Conservation (phyloP, 345 rosid species). For the Erucastrum elatum region DNA sequence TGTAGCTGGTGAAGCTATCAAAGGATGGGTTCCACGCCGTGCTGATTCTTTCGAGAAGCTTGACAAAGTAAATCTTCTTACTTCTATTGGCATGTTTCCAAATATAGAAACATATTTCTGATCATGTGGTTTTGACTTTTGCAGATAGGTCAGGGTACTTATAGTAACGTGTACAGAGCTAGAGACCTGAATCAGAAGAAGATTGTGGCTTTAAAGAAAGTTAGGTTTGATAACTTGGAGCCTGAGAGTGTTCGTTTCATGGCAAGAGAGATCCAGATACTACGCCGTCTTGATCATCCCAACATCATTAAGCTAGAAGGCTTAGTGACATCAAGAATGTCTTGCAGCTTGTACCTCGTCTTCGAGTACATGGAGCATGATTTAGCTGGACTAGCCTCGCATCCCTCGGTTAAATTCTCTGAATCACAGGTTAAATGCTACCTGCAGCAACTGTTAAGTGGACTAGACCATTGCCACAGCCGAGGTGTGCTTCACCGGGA, state of each 20-base stretch:
- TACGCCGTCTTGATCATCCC: constrained; percentile 92
- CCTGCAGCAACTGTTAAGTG: constrained; percentile 78
- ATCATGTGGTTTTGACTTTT: constrained; percentile 14
- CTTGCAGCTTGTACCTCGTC: constrained; percentile 97
- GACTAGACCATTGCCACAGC: constrained; percentile 95
- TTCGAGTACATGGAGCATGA: constrained; percentile 99
- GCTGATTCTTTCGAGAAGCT: constrained; percentile 97
- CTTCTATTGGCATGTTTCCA: constrained; percentile 30
- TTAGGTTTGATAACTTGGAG: constrained; percentile 92
- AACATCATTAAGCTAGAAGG: constrained; percentile 97
- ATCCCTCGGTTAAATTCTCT: constrained; percentile 84
- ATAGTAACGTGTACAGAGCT: constrained; percentile 94
- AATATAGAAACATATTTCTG: constrained; percentile 13
- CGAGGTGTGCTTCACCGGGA: constrained; percentile 94
- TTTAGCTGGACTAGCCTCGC: constrained; percentile 89
- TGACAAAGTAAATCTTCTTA: constrained; percentile 70
- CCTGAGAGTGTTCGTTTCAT: constrained; percentile 96
- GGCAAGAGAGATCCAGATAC: constrained; percentile 96
- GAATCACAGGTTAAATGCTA: constrained; percentile 98
- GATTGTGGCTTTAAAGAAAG: constrained; percentile 94
- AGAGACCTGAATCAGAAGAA: constrained; percentile 92
- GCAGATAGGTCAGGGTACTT: constrained; percentile 99
- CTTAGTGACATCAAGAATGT: constrained; percentile 98
- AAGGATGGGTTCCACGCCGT: constrained; percentile 94
- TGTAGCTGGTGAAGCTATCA: constrained; percentile 97